phyloP scores from a whole-genome alignment of 139 green algal species.

The Coelastrella sp. region DNA sequence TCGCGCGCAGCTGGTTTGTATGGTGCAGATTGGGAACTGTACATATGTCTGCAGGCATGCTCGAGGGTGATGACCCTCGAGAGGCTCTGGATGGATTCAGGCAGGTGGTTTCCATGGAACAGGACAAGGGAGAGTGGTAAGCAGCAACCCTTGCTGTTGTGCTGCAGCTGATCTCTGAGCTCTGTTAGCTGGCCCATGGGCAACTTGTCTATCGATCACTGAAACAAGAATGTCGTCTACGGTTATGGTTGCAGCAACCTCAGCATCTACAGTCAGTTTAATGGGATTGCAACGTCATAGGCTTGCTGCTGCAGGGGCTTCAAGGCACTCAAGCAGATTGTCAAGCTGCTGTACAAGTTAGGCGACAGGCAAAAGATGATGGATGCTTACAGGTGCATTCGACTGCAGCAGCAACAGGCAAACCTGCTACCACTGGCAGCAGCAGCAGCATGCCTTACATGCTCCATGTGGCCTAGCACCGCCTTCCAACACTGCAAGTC shows the following conservation, averaged over 20 bases:
- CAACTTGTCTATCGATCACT: too few relatives aligned
- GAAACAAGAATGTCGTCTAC: too few relatives aligned
- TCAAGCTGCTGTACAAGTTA: constrained; percentile 94
- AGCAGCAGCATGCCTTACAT: background rate
- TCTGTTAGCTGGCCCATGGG: background rate
- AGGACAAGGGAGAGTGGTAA: constrained; percentile 96
- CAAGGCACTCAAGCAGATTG: constrained; percentile 98
- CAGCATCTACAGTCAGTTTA: background rate
- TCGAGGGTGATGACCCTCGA: constrained; percentile 81
- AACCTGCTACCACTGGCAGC: background rate
- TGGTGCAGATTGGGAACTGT: background rate
- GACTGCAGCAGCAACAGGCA: background rate
- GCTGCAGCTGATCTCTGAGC: background rate
- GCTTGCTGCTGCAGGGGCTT: constrained; percentile 89
- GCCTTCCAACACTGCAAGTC: too few relatives aligned
- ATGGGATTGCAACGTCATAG: background rate
- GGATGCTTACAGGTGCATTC: constrained; percentile 83
- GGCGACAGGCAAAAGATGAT: constrained; percentile 87
- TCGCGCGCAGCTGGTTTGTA: background rate
- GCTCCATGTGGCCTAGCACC: too few relatives aligned
- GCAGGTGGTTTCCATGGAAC: constrained; percentile 95
- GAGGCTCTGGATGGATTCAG: constrained; percentile 92
- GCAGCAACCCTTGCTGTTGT: constrained; percentile 47
- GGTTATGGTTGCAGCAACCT: background rate
- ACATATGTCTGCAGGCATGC: constrained; percentile 67